phyloP scores from a whole-genome alignment of 2,329 filamentous ascomycete species.

The Cladosporium sp. region DNA sequence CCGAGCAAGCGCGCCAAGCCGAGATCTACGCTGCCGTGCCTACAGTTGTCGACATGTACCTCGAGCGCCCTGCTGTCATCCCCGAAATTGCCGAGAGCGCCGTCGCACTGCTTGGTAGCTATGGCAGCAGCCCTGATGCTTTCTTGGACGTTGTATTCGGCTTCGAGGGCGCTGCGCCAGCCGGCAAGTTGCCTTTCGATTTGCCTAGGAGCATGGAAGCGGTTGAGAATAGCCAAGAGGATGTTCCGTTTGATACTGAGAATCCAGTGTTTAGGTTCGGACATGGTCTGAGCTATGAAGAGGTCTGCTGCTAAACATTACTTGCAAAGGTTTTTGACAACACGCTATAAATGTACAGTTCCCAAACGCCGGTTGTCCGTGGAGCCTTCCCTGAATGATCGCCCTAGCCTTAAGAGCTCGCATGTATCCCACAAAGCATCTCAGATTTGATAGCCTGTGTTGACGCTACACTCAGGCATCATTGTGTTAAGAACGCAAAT shows the following conservation, averaged over 20 bases:
- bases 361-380: too few species aligned
- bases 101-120: slow-evolving; percentile 39
- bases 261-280: slow-evolving; percentile 35
- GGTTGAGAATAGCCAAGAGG: slow-evolving; percentile 35
- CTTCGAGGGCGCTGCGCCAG: slow-evolving; percentile 32
- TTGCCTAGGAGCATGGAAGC: slow-evolving; percentile 43
- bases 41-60: slow-evolving; percentile 43
- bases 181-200: slow-evolving; percentile 47
- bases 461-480: too few species aligned
- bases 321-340: too few species aligned
- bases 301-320: background rate
- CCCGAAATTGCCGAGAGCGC: slow-evolving; percentile 40
- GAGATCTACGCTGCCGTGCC: slow-evolving; percentile 37
- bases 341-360: too few species aligned
- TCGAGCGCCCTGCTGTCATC: slow-evolving; percentile 42
- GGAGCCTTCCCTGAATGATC: too few species aligned
- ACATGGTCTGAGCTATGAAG: slow-evolving; percentile 31
- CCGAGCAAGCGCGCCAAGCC: slow-evolving; percentile 37
- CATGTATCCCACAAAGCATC: too few species aligned
- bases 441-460: too few species aligned
- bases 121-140: slow-evolving; percentile 38
- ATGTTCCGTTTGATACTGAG: slow-evolving; percentile 37
- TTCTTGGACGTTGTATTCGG: slow-evolving; percentile 44
- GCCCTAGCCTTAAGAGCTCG: too few species aligned
- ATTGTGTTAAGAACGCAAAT: too few species aligned